A percentile compares a stretch with the other conserved stretches of the same genome.
phyloP scores from a whole-genome alignment of 495 filamentous ascomycete species.

The Tuber indicum region DNA sequence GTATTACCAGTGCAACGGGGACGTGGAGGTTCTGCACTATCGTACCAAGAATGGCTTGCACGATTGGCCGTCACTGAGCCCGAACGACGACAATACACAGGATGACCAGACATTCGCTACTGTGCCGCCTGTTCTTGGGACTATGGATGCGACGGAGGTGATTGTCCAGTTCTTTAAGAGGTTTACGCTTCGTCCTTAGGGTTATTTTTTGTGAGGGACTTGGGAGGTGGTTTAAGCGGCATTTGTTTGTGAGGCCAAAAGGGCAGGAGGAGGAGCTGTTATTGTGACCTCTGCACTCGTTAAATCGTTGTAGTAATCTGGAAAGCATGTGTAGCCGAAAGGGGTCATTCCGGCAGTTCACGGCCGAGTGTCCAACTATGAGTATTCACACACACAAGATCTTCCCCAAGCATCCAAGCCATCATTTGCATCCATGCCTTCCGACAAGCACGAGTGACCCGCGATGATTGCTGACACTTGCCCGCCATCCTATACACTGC shows the following conservation, averaged over 20 bases:
- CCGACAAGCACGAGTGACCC: background rate
- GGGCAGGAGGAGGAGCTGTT: background rate
- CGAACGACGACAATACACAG: background rate
- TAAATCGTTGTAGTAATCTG: background rate
- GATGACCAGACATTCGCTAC: background rate
- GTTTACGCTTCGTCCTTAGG: background rate
- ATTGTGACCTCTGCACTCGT: background rate
- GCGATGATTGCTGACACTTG: background rate
- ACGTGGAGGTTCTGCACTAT: conserved; percentile 5
- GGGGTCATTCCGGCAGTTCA: background rate
- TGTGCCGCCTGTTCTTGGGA: background rate
- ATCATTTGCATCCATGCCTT: background rate
- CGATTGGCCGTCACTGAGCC: background rate
- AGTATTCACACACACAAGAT: background rate
- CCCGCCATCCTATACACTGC: background rate
- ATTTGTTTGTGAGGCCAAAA: background rate
- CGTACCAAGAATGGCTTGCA: background rate
- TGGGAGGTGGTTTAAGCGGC: background rate
- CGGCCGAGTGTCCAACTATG: background rate
- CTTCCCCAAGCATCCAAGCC: background rate
- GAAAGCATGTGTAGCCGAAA: background rate
- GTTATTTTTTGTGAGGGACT: background rate
- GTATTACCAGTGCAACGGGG: background rate
- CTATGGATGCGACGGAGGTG: conserved; percentile 6
- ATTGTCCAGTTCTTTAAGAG: background rate